Evolutionary conservation across 352 stramenopile species (phyloP).

Genomic region (Phytophthora litchii): DNA sequence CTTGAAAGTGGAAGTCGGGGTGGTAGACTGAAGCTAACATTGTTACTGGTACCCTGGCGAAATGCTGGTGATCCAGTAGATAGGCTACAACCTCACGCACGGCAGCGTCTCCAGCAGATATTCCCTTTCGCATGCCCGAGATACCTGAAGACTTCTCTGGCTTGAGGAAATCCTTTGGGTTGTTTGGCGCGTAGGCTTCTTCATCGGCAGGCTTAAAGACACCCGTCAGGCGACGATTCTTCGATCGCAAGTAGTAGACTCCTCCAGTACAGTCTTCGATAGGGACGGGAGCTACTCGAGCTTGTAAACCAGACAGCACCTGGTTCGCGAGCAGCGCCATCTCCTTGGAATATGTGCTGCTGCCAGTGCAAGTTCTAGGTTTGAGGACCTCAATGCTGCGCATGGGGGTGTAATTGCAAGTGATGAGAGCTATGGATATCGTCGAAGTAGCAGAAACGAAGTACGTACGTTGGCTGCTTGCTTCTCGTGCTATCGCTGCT

Average conservation of each 20-base stretch:
- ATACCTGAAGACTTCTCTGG: slow-evolving; percentile 5
- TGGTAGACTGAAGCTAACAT: slow-evolving; percentile 45
- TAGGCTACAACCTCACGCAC: slow-evolving; percentile 64
- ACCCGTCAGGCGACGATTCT: slow-evolving; percentile 45
- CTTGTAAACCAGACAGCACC: slow-evolving; percentile 41
- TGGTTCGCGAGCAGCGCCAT: slow-evolving; percentile 34
- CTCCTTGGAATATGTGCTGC: slow-evolving; percentile 21
- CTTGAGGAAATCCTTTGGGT: slow-evolving; percentile 53
- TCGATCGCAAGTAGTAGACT: slow-evolving; percentile 64
- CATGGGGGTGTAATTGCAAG: slow-evolving; percentile 8
- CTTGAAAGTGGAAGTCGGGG: slow-evolving; percentile 40
- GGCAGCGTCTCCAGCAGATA: slow-evolving; percentile 48
- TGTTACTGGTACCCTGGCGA: slow-evolving; percentile 56
- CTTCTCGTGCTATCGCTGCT: slow-evolving; percentile 7
- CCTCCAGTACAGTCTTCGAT: slow-evolving; percentile 70
- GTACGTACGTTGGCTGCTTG: slow-evolving; percentile 23
- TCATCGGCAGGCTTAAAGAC: slow-evolving; percentile 76
- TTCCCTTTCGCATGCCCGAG: slow-evolving; percentile 50
- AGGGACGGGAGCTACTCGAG: slow-evolving; percentile 41
- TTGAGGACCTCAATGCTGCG: slow-evolving; percentile 33
- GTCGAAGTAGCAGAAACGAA: neutral
- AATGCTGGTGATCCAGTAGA: slow-evolving; percentile 53
- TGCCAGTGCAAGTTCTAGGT: slow-evolving; percentile 18
- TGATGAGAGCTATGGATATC: slow-evolving; percentile 8
- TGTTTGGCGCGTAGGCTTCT: slow-evolving; percentile 66